phyloP scores from a whole-genome alignment of 2,329 filamentous ascomycete species.

The Cytospora leucostoma region DNA sequence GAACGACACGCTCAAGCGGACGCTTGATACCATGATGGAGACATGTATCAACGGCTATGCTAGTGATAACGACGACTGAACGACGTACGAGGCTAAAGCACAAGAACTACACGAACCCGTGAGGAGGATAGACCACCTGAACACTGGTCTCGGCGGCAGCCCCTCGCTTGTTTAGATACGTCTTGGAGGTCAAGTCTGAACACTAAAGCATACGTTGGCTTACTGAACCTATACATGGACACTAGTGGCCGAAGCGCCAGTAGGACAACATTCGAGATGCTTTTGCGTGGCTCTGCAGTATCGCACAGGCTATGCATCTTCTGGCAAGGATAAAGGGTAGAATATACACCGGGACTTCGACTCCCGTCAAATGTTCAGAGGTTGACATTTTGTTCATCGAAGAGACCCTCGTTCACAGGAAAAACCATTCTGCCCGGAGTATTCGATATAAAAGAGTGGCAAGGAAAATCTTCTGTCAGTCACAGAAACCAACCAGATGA shows the following conservation, averaged over 20 bases:
- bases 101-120: background rate
- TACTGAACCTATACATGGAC: background rate
- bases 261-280: background rate
- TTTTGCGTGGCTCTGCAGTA: background rate
- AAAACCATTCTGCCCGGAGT: background rate
- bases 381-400: background rate
- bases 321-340: background rate
- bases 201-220: background rate
- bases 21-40: conserved; percentile 91
- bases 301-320: background rate
- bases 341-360: background rate
- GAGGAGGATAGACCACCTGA: background rate
- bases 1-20: conserved; percentile 85
- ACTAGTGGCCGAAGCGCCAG: background rate
- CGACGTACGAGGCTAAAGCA: background rate
- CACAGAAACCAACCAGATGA: background rate
- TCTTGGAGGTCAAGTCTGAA: background rate
- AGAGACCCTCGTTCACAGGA: background rate
- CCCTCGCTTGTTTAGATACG: background rate
- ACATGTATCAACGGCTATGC: conserved; percentile 56
- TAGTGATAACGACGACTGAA: conserved; percentile 19
- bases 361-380: background rate
- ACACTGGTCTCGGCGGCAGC: background rate
- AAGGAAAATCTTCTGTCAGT: background rate
- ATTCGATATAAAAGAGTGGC: background rate